These are phyloP conservation scores for Magnolia sinica DNA, from an alignment of 164 flowering plant species.

Conservation along the genomic window DNA sequence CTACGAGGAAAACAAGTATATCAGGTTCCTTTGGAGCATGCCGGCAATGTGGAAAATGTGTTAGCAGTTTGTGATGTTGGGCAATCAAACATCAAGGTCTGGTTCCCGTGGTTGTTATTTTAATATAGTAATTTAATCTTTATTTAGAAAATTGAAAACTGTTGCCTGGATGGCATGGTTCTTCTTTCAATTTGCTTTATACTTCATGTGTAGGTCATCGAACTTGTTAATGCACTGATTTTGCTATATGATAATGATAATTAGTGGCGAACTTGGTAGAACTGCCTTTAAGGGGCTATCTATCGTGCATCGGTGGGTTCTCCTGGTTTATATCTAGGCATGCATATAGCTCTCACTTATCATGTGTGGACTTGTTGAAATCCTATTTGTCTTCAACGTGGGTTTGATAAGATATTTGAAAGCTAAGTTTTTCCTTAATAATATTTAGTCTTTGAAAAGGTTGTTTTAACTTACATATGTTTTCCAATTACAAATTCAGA, in stretches of 20 bases:
- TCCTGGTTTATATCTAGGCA: not conserved
- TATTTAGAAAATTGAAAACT: not conserved
- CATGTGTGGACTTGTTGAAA: not conserved
- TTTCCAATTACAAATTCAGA: too few relatives aligned
- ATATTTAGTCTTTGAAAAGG: too few relatives aligned
- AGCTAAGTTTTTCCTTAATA: too few relatives aligned
- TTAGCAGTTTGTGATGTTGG: constrained; percentile 64
- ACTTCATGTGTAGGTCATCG: constrained; percentile 53
- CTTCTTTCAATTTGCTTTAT: too few relatives aligned
- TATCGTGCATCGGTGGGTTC: constrained; percentile 82
- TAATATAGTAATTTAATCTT: constrained; percentile 4
- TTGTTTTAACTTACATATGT: too few relatives aligned
- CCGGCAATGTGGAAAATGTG: constrained; percentile 63
- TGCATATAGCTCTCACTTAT: too few relatives aligned
- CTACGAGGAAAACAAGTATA: constrained; percentile 72
- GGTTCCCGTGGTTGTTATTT: not conserved
- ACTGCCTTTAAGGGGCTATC: constrained; percentile 73
- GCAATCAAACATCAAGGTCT: constrained; percentile 57
- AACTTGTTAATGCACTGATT: constrained; percentile 72
- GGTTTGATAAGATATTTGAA: not conserved
- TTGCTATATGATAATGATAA: constrained; percentile 71
- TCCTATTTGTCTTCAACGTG: not conserved
- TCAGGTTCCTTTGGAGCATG: constrained; percentile 53
- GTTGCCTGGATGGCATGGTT: too few relatives aligned
- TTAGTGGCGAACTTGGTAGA: constrained; percentile 62